Conservation (phyloP, 2,329 filamentous ascomycete species). For the Fusarium sp. region DNA sequence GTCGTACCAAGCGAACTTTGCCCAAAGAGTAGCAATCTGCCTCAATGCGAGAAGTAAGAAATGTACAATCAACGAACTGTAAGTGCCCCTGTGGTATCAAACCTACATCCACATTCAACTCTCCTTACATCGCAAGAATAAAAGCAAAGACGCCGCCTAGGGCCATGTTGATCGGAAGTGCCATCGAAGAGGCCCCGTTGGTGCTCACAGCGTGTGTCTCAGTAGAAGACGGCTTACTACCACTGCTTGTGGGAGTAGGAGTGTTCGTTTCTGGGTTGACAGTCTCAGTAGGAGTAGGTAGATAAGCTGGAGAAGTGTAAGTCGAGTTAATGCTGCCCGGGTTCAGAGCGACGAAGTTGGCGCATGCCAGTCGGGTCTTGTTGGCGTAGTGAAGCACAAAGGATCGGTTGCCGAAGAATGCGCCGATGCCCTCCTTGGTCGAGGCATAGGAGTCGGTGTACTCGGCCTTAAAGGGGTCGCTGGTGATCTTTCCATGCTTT, state of each 20-base stretch:
- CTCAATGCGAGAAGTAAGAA: constrained; percentile 4
- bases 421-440: constrained; percentile 61
- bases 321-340: constrained; percentile 28
- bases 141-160: constrained; percentile 32
- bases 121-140: constrained; percentile 27
- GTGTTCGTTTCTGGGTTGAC: constrained; percentile 28
- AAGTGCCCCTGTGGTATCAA: neutral
- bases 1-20: constrained; percentile 20
- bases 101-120: neutral
- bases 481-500: constrained; percentile 75
- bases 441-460: constrained; percentile 72
- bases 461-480: constrained; percentile 61
- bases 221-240: constrained; percentile 24
- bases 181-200: constrained; percentile 34
- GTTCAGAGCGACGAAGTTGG: constrained; percentile 65
- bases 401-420: constrained; percentile 75
- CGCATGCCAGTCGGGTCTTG: constrained; percentile 74
- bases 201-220: constrained; percentile 23
- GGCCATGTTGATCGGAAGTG: constrained; percentile 28
- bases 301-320: constrained; percentile 35
- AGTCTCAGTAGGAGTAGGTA: constrained; percentile 41
- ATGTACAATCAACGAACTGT: constrained; percentile 24
- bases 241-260: constrained; percentile 13
- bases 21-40: constrained; percentile 12
- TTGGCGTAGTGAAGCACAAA: constrained; percentile 74